Base-by-base conservation (phyloP, 352 stramenopile genomes). In the Phytopythium delawarense region DNA sequence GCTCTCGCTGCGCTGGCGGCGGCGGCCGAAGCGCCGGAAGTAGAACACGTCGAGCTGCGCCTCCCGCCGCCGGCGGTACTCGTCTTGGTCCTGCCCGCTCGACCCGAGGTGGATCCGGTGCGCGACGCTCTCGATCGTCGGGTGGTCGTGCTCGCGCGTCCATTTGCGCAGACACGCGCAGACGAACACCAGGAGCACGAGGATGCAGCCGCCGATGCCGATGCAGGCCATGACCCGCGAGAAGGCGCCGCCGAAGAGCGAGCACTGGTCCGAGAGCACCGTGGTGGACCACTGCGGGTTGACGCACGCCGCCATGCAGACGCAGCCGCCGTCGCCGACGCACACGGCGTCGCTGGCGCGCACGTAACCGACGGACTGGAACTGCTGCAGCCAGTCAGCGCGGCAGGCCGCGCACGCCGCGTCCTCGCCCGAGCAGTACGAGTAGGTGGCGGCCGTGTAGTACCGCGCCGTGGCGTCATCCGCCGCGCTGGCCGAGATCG, bases 341-440 rank as follows among this genome's bases (percentile, higher is more conserved):
- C 66, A 62, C 18, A 35, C 28, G 11, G 42, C 54, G 25, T 51
- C 48, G 35, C 25, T 48, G 32, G 54, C 40, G n/a, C 46, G 34
- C 25, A 77, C 62, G 20, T 63, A 67, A 0, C 44, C 44, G 4
- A 59, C 64, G 1, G 52, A 52, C 2, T 23, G 23, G 49, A 49
- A 62, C 2, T 54, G 40, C 2, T 54, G 39, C 23, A 65, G 59
- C 66, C 66, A 72, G 4, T 50, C 28, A 39, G 39, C 46, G 35
- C 67, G 63, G 58, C 66, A 72, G 21, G 28, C 28, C 9, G n/a
- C 44, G 35, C 66, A 72, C 23, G 44, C 35, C 20, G 25, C 44
- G 53, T 72, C 66, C 20, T 35, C 39, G 1, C 30, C 20, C 15
- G 35, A 30, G 42, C 66, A 72, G 66, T 72, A 72, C 40, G 62